Percentiles rank a stretch among this genome's conserved stretches.
These are phyloP conservation scores for Hymenoscyphus infarciens DNA, from an alignment of 2,329 filamentous ascomycete species.

Conservation along the genomic window DNA sequence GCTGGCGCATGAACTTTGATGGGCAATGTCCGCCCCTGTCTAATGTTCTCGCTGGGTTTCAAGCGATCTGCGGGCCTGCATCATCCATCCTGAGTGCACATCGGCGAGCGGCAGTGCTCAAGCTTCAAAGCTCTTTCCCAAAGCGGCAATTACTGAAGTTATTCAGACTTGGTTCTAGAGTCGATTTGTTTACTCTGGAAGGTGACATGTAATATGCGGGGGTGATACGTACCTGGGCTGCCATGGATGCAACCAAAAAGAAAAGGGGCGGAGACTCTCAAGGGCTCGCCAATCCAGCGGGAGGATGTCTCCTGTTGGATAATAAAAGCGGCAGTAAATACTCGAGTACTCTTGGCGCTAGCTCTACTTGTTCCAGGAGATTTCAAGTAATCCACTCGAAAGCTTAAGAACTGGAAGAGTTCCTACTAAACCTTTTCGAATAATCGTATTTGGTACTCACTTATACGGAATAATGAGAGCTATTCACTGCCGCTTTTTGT, in stretches of 20 bases:
- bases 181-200: background rate
- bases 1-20: conserved; percentile 21
- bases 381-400: no score
- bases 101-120: background rate
- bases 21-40: conserved; percentile 11
- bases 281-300: background rate
- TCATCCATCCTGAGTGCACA: conserved; percentile 8
- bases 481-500: background rate
- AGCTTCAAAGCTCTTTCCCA: background rate
- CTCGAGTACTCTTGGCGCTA: no score
- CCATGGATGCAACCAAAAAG: background rate
- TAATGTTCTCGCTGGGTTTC: conserved; percentile 10
- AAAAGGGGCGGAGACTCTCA: background rate
- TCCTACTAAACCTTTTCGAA: no score
- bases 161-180: background rate
- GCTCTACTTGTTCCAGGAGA: no score
- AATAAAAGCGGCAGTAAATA: no score
- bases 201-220: conserved; percentile 1
- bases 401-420: no score
- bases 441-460: no score
- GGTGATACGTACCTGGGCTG: background rate
- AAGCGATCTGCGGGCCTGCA: conserved; percentile 18
- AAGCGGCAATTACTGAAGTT: background rate
- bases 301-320: background rate
- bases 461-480: background rate